Conservation (phyloP, 192 early-diverging fungal species). For the Mortierella hygrophila region DNA sequence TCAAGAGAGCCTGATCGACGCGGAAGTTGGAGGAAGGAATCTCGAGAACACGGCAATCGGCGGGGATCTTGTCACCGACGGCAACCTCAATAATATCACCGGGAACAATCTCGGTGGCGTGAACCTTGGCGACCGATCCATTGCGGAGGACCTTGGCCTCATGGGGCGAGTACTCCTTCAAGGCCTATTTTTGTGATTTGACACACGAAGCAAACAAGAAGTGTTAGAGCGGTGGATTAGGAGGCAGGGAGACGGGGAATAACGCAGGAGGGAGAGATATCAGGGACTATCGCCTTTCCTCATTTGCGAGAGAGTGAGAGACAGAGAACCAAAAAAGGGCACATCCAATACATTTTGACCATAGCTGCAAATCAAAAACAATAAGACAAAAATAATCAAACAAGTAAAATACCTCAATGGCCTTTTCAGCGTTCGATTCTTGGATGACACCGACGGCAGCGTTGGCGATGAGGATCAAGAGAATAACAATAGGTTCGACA, state of each 20-base stretch:
- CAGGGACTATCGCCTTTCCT: not conserved
- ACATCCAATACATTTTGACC: not conserved
- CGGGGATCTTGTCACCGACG: conserved; percentile 97
- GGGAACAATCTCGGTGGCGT: conserved; percentile 89
- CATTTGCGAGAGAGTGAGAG: not conserved
- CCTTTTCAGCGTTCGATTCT: conserved; percentile 96
- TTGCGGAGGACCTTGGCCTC: conserved; percentile 92
- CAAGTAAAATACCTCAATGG: conserved; percentile 81
- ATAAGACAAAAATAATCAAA: not conserved
- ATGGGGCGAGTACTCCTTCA: conserved; percentile 97
- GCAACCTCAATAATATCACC: conserved; percentile 95
- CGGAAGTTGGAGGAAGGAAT: conserved; percentile 89
- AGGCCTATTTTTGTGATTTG: conserved; percentile 65
- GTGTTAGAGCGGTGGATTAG: not conserved
- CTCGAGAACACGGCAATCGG: conserved; percentile 90
- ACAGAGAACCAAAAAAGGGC: not conserved
- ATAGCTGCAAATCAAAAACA: not conserved
- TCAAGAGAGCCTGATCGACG: conserved; percentile 95
- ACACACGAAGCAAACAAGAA: conserved; percentile 3
- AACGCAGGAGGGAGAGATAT: no score
- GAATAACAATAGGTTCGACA: conserved; percentile 98
- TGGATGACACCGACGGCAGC: conserved; percentile 97
- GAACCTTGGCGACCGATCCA: conserved; percentile 73
- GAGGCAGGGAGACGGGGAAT: not conserved
- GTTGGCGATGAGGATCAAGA: conserved; percentile 98